Evolutionary conservation across 352 stramenopile species (phyloP).

Genomic region (Thraustotheca clavata): DNA sequence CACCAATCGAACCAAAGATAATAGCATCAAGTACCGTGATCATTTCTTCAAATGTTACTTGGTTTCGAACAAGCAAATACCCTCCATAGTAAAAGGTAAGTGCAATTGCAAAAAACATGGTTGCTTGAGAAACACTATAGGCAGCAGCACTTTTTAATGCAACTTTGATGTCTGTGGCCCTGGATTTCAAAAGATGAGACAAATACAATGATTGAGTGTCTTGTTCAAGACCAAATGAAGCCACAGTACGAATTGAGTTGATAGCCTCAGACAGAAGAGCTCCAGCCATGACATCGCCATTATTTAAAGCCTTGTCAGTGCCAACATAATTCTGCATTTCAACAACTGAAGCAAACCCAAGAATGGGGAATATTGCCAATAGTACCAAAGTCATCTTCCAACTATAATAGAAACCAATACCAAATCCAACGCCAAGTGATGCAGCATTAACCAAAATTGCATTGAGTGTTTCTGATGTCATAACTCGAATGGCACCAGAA

Average conservation of each 20-base stretch:
- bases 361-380: conserved; percentile 29
- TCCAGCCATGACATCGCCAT: conserved; percentile 15
- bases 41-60: conserved; percentile 26
- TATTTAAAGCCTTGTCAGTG: neutral
- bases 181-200: neutral
- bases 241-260: conserved; percentile 15
- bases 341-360: conserved; percentile 12
- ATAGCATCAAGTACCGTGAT: conserved; percentile 28
- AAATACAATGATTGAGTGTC: neutral
- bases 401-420: conserved; percentile 42
- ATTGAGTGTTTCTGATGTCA: conserved; percentile 31
- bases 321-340: conserved; percentile 22
- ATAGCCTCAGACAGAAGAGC: conserved; percentile 14
- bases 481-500: conserved; percentile 15
- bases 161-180: neutral
- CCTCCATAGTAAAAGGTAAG: conserved; percentile 14
- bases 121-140: conserved; percentile 2
- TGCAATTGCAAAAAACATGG: conserved; percentile 9
- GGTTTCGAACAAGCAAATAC: neutral
- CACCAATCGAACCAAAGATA: conserved; percentile 25
- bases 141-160: neutral
- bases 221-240: conserved; percentile 16
- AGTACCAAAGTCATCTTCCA: conserved; percentile 52
- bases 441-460: conserved; percentile 27
- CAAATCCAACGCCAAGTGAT: conserved; percentile 26